A percentile compares a stretch with the other conserved stretches of the same genome.
phyloP scores from a whole-genome alignment of 257 asterid genomes.

The Nicotiana tomentosiformis region DNA sequence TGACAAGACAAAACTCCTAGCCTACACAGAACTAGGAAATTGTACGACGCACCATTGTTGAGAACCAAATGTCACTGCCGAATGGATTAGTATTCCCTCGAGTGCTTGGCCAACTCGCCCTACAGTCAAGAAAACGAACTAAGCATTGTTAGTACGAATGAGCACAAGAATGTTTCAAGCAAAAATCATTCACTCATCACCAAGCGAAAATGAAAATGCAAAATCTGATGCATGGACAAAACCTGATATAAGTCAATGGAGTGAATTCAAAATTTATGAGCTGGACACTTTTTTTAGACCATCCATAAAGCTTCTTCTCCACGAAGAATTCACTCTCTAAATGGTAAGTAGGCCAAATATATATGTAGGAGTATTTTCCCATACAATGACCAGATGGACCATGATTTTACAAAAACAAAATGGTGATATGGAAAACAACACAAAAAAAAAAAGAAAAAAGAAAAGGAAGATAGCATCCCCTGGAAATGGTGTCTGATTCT shows the following conservation, averaged over 20 bases:
- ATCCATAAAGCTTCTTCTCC: background rate
- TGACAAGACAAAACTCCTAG: background rate
- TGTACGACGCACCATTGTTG: background rate
- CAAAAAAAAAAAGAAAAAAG: background rate
- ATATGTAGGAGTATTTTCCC: background rate
- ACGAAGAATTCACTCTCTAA: background rate
- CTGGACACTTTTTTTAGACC: background rate
- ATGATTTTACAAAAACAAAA: background rate
- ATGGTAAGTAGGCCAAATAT: background rate
- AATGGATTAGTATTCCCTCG: background rate
- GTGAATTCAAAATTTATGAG: background rate
- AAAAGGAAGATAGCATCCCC: background rate
- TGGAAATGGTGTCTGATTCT: background rate
- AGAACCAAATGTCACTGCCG: background rate
- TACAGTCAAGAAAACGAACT: background rate
- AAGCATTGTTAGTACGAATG: background rate
- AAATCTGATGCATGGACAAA: background rate
- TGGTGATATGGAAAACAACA: background rate
- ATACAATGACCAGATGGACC: background rate
- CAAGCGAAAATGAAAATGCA: background rate
- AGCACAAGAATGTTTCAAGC: background rate
- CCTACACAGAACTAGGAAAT: background rate
- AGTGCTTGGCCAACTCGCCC: slow-evolving; percentile 14
- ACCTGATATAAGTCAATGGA: background rate
- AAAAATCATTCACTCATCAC: background rate